Conservation (phyloP, 306 rosid genomes). For the Dryas alaskensis region DNA sequence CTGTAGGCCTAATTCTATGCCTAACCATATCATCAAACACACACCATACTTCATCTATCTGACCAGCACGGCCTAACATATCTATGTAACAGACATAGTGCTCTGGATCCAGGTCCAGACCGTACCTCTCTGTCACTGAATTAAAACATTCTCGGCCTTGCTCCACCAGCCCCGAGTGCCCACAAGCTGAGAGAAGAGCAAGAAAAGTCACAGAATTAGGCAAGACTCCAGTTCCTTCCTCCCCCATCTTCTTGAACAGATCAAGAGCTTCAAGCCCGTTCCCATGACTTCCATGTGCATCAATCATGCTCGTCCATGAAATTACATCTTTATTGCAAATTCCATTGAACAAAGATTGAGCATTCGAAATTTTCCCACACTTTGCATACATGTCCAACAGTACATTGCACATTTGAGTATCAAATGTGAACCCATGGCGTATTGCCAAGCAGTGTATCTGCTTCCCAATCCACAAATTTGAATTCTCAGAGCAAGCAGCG, state of each 20-base stretch:
- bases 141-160: slow-evolving; percentile 49
- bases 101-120: slow-evolving; percentile 47
- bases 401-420: slow-evolving; percentile 51
- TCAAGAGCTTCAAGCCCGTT: slow-evolving; percentile 44
- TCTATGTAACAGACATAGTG: slow-evolving; percentile 61
- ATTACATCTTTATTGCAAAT: slow-evolving; percentile 42
- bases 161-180: slow-evolving; percentile 53
- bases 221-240: slow-evolving; percentile 38
- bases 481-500: slow-evolving; percentile 60
- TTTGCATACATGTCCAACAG: slow-evolving; percentile 59
- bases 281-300: slow-evolving; percentile 53
- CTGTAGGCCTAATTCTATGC: slow-evolving; percentile 37
- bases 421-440: slow-evolving; percentile 45
- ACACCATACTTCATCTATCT: slow-evolving; percentile 53
- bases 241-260: slow-evolving; percentile 35
- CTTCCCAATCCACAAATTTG: slow-evolving; percentile 49
- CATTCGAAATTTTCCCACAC: slow-evolving; percentile 44
- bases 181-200: slow-evolving; percentile 42
- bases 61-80: slow-evolving; percentile 55
- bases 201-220: slow-evolving; percentile 56
- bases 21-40: slow-evolving; percentile 33
- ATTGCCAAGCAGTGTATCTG: slow-evolving; percentile 58
- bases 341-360: slow-evolving; percentile 37
- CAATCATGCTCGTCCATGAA: slow-evolving; percentile 61
- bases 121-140: slow-evolving; percentile 40